Percentiles rank a stretch among this genome's conserved stretches.
Conservation (phyloP, 192 early-diverging fungal species). For the Backusella westeae region DNA sequence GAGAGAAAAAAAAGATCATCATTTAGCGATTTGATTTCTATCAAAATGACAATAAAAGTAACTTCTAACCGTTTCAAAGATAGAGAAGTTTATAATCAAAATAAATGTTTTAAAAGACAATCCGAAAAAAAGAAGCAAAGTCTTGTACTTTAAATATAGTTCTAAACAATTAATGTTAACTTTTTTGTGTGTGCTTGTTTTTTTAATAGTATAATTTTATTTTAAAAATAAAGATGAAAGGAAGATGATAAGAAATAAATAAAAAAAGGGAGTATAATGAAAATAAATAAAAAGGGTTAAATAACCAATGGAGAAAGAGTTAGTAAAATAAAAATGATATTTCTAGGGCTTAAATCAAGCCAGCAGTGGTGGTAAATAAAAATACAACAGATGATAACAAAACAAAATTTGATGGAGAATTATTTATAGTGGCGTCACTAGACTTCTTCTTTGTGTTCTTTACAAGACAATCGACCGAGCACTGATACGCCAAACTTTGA, state of each 20-base stretch:
- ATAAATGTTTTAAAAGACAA: background rate
- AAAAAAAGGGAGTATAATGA: background rate
- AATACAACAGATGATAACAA: background rate
- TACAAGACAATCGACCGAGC: conserved; percentile 28
- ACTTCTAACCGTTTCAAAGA: background rate
- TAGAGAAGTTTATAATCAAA: background rate
- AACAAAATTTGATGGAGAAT: background rate
- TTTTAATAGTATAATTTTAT: background rate
- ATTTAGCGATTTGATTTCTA: background rate
- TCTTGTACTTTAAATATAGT: too few species aligned
- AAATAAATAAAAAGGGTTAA: background rate
- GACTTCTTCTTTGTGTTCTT: background rate
- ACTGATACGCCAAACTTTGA: conserved; percentile 31
- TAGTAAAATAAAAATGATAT: background rate
- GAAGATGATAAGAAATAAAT: background rate
- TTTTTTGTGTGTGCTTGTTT: background rate
- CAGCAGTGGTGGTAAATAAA: background rate
- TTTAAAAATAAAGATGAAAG: background rate
- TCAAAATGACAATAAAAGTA: too few species aligned
- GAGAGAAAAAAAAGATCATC: background rate
- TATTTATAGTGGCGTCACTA: background rate
- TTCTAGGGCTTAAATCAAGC: background rate
- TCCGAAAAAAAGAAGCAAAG: background rate
- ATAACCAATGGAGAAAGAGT: background rate
- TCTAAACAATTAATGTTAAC: background rate